phyloP scores from a whole-genome alignment of 2,329 filamentous ascomycete genomes.

The Chalaropsis ovoidea region DNA sequence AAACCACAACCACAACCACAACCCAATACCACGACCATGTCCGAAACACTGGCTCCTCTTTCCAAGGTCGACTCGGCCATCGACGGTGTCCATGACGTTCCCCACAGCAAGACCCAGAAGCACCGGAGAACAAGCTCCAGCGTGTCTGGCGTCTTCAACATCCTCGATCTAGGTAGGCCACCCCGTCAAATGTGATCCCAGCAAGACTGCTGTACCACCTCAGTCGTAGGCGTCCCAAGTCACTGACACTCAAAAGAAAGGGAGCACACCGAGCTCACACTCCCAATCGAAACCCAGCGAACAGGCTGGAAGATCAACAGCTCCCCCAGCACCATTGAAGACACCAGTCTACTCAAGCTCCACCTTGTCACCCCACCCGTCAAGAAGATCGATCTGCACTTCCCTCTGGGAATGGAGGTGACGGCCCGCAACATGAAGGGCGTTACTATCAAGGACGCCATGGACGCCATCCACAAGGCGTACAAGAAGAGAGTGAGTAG shows the following conservation, averaged over 20 bases:
- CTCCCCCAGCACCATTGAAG: conserved; percentile 65
- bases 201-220: not conserved
- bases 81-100: conserved; percentile 48
- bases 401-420: conserved; percentile 78
- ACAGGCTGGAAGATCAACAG: conserved; percentile 94
- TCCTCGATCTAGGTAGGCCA: conserved; percentile 69
- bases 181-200: conserved; percentile 19
- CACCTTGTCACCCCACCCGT: conserved; percentile 69
- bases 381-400: conserved; percentile 90
- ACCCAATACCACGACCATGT: conserved; percentile 31
- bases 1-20: not conserved
- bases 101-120: conserved; percentile 38
- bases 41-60: conserved; percentile 44
- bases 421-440: conserved; percentile 85
- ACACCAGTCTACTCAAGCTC: conserved; percentile 74
- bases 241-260: conserved; percentile 47
- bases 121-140: conserved; percentile 64
- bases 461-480: conserved; percentile 91
- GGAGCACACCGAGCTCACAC: conserved; percentile 58
- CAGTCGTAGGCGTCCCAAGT: not conserved
- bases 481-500: conserved; percentile 84
- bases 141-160: conserved; percentile 58
- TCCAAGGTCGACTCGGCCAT: conserved; percentile 88
- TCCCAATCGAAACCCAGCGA: conserved; percentile 74
- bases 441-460: conserved; percentile 91